Base-by-base conservation (phyloP, 192 early-diverging fungal species). In the Umbelopsis isabellina region DNA sequence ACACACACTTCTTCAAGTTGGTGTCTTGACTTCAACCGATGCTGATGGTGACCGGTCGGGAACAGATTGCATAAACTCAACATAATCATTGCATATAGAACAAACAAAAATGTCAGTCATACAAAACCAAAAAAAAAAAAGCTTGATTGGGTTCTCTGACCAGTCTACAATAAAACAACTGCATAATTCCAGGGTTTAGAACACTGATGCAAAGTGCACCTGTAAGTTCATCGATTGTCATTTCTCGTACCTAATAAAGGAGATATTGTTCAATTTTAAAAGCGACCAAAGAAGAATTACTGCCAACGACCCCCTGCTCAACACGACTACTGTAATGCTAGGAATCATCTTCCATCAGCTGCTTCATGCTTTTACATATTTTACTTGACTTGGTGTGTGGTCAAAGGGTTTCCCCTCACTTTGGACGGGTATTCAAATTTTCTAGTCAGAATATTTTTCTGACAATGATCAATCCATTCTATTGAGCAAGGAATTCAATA, bases 241-340 rank as follows among this genome's bases (percentile, higher is more conserved):
- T 61, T 35, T 35, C 33, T 33, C 48, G 25, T 41, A 22, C 25
- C 55, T 61, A 30, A 27, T 61, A 61, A 61, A 61, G 55, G 55
- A 61, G 55, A 61, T 35, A 61, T 61, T 61, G 55, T 25, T n/a
- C 12, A 61, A 61, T 61, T 61, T 61, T 30, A 30, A 61, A 61
- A 61, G 2, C 16, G 15, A 61, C 55, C 25, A 18, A 16, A 41
- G 37, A 41, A 41, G 6, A 35, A 27, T 30, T 22, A 33, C 55
- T 33, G 55, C 48, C 12, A 4, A 21, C 0, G 18, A 20, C 12
- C 37, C 1, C 37, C 37, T 4, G 10, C 37, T 10, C 37, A 41
- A 41, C 37, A 1, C 37, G 1, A 41, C 37, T 41, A 41, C 37
- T 41, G 37, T 41, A 6, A 41, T 41, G 37, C 10, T 9, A 41